Percentiles rank a stretch among this genome's conserved stretches.
phyloP scores from a whole-genome alignment of 1,139 yeast species.

The Meyerozyma guilliermondii region DNA sequence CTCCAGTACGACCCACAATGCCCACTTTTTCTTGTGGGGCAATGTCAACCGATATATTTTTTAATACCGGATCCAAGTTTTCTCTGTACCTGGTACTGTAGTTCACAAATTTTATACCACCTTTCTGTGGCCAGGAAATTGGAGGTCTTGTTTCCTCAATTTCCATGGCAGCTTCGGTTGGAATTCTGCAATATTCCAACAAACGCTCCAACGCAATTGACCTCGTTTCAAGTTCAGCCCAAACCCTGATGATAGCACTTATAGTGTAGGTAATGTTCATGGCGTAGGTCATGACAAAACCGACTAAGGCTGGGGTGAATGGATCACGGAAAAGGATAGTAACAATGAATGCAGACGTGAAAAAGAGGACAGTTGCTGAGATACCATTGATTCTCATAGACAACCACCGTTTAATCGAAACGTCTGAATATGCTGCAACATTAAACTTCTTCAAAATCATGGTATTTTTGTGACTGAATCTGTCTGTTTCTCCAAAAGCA shows the following conservation, averaged over 20 bases:
- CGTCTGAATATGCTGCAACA: slow-evolving; percentile 17
- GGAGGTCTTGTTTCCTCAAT: slow-evolving; percentile 24
- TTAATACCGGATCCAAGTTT: slow-evolving; percentile 32
- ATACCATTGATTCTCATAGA: slow-evolving; percentile 34
- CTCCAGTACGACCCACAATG: slow-evolving; percentile 40
- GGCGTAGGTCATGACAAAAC: slow-evolving; percentile 34
- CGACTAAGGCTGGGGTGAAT: slow-evolving; percentile 29
- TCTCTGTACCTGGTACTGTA: slow-evolving; percentile 33
- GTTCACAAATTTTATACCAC: slow-evolving; percentile 24
- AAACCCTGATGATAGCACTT: slow-evolving; percentile 27
- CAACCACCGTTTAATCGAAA: slow-evolving; percentile 33
- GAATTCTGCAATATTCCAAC: slow-evolving; percentile 29
- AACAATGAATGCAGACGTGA: slow-evolving; percentile 24
- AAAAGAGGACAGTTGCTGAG: slow-evolving; percentile 27
- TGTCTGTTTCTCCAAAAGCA: slow-evolving; percentile 26
- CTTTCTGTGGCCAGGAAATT: slow-evolving; percentile 26
- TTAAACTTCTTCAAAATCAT: slow-evolving; percentile 8
- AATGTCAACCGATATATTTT: slow-evolving; percentile 21
- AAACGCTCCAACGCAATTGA: slow-evolving; percentile 33
- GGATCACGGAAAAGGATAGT: slow-evolving; percentile 17
- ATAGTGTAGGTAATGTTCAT: slow-evolving; percentile 27
- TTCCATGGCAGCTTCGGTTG: slow-evolving; percentile 28
- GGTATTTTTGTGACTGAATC: slow-evolving; percentile 20
- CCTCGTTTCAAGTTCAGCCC: slow-evolving; percentile 33
- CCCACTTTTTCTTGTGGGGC: slow-evolving; percentile 33